Conservation (phyloP, 257 asterid genomes). For the Penstemon newberryi region DNA sequence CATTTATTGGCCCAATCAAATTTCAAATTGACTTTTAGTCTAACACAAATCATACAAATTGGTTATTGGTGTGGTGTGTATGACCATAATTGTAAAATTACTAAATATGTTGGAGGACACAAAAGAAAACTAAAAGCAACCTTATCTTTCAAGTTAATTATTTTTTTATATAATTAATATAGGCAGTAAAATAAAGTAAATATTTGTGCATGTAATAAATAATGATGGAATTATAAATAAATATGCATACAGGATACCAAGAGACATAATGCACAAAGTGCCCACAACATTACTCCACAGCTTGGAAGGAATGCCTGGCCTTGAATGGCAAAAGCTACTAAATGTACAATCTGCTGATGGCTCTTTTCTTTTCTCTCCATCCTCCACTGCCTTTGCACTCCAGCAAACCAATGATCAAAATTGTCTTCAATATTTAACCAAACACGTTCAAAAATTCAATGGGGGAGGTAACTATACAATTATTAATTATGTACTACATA, state of each 20-base stretch:
- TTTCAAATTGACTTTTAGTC: too few species aligned
- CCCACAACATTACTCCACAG: conserved; percentile 43
- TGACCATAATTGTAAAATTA: not conserved
- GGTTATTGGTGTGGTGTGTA: too few species aligned
- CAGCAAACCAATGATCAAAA: conserved; percentile 40
- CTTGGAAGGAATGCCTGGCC: conserved; percentile 48
- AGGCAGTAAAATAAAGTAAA: not conserved
- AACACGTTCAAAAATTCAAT: conserved; percentile 25
- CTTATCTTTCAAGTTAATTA: conserved; percentile 17
- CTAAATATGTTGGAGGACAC: conserved; percentile 14
- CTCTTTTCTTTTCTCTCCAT: conserved; percentile 41
- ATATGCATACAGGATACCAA: conserved; percentile 36
- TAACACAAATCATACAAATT: too few species aligned
- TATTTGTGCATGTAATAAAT: not conserved
- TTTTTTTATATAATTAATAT: too few species aligned
- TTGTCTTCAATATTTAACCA: conserved; percentile 32
- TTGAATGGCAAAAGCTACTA: conserved; percentile 45
- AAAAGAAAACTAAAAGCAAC: conserved; percentile 2
- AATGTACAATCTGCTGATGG: conserved; percentile 45
- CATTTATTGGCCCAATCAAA: too few species aligned
- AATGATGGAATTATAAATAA: not conserved
- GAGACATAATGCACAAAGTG: conserved; percentile 36
- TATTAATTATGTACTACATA: not conserved
- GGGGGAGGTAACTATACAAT: conserved; percentile 41
- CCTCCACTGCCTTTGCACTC: conserved; percentile 45